Evolutionary conservation across 345 rosid species (phyloP), one percentile per base, ranked within the genome.

Genomic region (Brassica rapa): DNA sequence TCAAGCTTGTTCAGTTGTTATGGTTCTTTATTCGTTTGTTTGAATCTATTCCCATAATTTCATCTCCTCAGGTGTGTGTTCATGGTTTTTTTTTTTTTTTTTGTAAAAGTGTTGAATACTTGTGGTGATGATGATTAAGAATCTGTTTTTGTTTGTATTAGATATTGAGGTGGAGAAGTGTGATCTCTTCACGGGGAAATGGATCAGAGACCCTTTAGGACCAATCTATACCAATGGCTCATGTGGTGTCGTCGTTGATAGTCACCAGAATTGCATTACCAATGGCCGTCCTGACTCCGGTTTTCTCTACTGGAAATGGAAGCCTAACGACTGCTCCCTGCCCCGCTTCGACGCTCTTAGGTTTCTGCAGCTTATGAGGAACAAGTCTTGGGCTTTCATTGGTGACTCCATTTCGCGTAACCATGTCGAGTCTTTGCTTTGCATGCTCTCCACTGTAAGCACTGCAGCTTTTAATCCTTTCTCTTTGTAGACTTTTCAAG

Each of bases 401-500:
- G 98, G 98, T 25, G 98, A 94, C 85, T 94, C 98, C 2, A 94
- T 94, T 65, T 87, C 98, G 1, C 98, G 98, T 68, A 92, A 94
- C 85, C 96, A 94, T 83, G 94, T 88, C 4, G 91, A 92, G 85
- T 94, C 98, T 21, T 80, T 94, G 75, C 81, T 94, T 24, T 94
- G 98, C 82, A 88, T 94, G 92, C 93, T 94, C 39, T 86, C 97
- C 29, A 77, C 82, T 27, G 93, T 90, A 74, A 70, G 76, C 19
- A 21, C 65, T 62, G 19, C 55, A 46, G 1, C 21, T 43, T 24
- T 59, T 61, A 16, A 37, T 4, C 2, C 9, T 66, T 73, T 19
- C 73, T 62, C 29, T 62, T 16, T 73, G 53, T 35, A 62, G 10
- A 69, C 27, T 55, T 33, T 78, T 49, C 43, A 4, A 66, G 21